Base-by-base conservation (phyloP, 139 green algal genomes). In the Chlorella ohadii region DNA sequence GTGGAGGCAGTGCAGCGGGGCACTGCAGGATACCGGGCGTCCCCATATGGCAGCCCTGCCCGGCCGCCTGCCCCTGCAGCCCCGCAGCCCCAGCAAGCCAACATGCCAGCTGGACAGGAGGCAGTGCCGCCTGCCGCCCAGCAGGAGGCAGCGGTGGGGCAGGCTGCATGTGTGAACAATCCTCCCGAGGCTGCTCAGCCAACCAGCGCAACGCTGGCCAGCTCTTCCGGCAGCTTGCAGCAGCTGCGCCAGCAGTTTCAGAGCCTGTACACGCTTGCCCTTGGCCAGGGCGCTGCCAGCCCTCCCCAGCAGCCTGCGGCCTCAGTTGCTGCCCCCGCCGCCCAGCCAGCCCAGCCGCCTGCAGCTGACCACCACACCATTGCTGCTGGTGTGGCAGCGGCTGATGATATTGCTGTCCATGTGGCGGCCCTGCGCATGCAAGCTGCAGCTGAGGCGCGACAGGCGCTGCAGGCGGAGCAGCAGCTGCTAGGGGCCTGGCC, bases 181-280 rank as follows among this genome's bases (percentile, higher is more conserved):
- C 44, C 11, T 6, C 51, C 51, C 15, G 15, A 22, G 51, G 11
- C 51, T 59, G 51, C 51, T 59, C 12, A 22, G 51, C 51, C 15
- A 22, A 13, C 15, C 22, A 13, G 15, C 51, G 12, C 51, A 13
- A 4, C 51, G 51, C 12, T 59, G 51, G 15, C 11, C 51, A 59
- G 51, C 51, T 59, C 51, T 4, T 3, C 15, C 15, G 51, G 15
- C 74, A 81, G 55, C 79, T 55, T 78, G 61, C 16, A 81, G 7
- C 74, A 68, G 55, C 74, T 81, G 74, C 34, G 55, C 34, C 34
- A 84, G 23, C 33, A 78, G 51, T 84, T 78, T n/a, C 47, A 84
- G 2, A 83, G 38, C 44, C 31, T 74, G 6, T 78, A 83, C n/a
- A 23, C 51, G 15, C 51, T 59, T 13, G 15, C 51, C 12, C 51